These are phyloP conservation scores for Orbilia javanica DNA, from an alignment of 2,329 filamentous ascomycete genomes.

Conservation along the genomic window DNA sequence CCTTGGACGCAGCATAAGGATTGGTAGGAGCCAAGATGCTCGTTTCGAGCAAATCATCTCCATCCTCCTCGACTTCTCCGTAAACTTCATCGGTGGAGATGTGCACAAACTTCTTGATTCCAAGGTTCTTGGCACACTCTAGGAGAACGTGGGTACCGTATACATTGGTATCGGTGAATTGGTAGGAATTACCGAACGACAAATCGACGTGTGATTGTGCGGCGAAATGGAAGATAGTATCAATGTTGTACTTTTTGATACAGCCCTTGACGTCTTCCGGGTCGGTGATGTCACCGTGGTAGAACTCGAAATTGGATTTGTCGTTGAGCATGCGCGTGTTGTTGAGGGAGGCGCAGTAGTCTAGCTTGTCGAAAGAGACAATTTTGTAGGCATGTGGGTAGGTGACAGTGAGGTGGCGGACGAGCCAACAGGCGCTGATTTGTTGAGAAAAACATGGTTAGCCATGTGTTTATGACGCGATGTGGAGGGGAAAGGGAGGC, in stretches of 20 bases:
- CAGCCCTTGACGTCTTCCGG: constrained; percentile 77
- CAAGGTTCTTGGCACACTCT: constrained; percentile 79
- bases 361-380: constrained; percentile 85
- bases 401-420: constrained; percentile 80
- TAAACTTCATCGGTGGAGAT: constrained; percentile 89
- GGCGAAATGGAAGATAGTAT: constrained; percentile 85
- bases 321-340: constrained; percentile 79
- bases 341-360: constrained; percentile 84
- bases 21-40: constrained; percentile 84
- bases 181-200: constrained; percentile 84
- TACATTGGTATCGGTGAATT: constrained; percentile 84
- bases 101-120: constrained; percentile 80
- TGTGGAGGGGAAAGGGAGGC: too few relatives aligned
- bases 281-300: constrained; percentile 82
- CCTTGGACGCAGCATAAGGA: constrained; percentile 84
- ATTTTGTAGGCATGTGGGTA: constrained; percentile 82
- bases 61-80: constrained; percentile 79
- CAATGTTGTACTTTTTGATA: constrained; percentile 78
- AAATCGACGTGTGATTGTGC: constrained; percentile 87
- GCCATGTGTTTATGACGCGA: constrained; percentile 2
- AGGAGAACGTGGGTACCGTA: constrained; percentile 86
- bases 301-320: constrained; percentile 80
- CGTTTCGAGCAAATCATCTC: constrained; percentile 78
- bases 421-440: constrained; percentile 81
- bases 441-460: constrained; percentile 56